Conservation (phyloP, 2,329 filamentous ascomycete species). For the Colletotrichum sp. region DNA sequence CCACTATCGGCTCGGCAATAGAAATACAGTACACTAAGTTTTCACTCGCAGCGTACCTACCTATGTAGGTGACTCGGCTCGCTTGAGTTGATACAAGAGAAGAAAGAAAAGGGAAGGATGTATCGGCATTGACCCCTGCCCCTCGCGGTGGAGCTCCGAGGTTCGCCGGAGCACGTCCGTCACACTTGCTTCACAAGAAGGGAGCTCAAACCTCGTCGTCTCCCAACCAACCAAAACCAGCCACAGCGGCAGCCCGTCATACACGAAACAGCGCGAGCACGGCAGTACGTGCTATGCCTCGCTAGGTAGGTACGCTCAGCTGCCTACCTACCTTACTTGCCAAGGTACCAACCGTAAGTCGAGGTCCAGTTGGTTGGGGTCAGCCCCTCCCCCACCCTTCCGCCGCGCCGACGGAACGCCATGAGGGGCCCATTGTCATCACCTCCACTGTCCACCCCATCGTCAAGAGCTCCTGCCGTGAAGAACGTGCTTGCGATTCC, state of each 20-base stretch:
- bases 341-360: neutral
- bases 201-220: neutral
- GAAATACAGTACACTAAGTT: neutral
- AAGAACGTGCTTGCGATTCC: neutral
- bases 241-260: neutral
- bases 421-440: neutral
- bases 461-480: neutral
- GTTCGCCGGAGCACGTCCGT: neutral
- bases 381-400: conserved; percentile 20
- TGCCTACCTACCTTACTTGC: neutral
- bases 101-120: neutral
- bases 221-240: neutral
- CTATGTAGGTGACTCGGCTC: neutral
- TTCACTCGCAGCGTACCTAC: neutral
- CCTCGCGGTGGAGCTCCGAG: neutral
- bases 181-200: neutral
- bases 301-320: neutral
- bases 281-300: neutral
- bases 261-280: neutral
- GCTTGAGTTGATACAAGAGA: neutral
- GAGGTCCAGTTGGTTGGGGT: neutral
- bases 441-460: neutral
- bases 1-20: neutral
- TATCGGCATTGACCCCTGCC: neutral
- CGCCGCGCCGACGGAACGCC: conserved; percentile 2